phyloP scores from a whole-genome alignment of 345 rosid species.

The Streptanthus diversifolius region DNA sequence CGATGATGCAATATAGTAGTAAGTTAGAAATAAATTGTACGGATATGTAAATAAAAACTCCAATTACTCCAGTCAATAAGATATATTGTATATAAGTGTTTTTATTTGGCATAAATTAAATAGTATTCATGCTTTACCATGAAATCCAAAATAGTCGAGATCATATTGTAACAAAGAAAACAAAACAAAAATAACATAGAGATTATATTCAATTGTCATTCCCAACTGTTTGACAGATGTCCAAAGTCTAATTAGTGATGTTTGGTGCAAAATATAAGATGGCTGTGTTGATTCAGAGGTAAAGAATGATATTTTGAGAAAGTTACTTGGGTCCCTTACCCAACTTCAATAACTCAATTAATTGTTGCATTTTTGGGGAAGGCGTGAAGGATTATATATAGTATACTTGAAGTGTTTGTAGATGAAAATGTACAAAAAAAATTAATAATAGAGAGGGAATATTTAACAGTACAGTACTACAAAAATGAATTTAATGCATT shows the following conservation, averaged over 20 bases:
- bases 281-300: constrained; percentile 24
- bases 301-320: background rate
- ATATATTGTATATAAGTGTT: background rate
- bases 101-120: background rate
- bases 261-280: constrained; percentile 20
- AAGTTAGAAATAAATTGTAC: background rate
- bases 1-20: no score
- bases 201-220: background rate
- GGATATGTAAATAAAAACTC: background rate
- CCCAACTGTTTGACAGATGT: constrained; percentile 11
- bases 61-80: background rate
- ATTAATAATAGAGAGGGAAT: background rate
- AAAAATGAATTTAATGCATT: constrained; percentile 28
- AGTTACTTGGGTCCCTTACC: constrained; percentile 28
- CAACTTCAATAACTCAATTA: constrained; percentile 15
- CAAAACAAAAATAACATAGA: background rate
- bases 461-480: constrained; percentile 8
- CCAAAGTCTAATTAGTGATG: constrained; percentile 22
- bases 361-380: constrained; percentile 32
- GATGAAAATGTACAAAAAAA: background rate
- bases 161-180: background rate
- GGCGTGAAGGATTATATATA: constrained; percentile 24
- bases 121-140: background rate
- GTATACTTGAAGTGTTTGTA: background rate
- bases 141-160: constrained; percentile 11